Conservation (phyloP, 768 basidiomycete genomes). For the Psilocybe cubensis region DNA sequence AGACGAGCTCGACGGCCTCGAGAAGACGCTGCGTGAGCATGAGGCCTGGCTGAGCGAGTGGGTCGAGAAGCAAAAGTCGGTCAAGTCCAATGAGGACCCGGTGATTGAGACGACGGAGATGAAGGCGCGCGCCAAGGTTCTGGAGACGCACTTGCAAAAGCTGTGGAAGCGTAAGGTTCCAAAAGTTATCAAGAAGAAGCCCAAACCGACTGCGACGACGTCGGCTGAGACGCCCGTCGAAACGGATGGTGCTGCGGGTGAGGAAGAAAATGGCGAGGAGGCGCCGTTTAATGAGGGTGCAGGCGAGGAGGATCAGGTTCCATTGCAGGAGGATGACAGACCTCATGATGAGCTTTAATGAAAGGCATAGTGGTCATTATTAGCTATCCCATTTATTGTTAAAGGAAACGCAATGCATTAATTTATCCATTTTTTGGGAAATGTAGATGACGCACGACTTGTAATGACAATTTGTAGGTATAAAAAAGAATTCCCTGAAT, state of each 20-base stretch:
- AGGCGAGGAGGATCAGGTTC: constrained; percentile 17
- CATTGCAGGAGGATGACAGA: constrained; percentile 12
- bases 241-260: constrained; percentile 11
- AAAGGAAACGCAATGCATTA: constrained; percentile 11
- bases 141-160: constrained; percentile 76
- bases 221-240: constrained; percentile 20
- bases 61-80: constrained; percentile 81
- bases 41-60: constrained; percentile 83
- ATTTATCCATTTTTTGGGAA: not conserved
- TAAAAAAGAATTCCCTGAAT: not conserved
- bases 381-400: constrained; percentile 12
- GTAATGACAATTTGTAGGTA: not conserved
- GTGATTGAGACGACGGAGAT: constrained; percentile 87
- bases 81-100: constrained; percentile 79
- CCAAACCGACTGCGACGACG: constrained; percentile 37
- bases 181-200: constrained; percentile 55
- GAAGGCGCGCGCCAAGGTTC: constrained; percentile 76
- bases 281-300: constrained; percentile 4
- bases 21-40: constrained; percentile 76
- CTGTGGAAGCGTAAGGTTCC: constrained; percentile 71
- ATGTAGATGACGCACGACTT: not conserved
- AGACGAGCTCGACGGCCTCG: constrained; percentile 83
- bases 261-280: constrained; percentile 5
- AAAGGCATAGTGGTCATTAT: not conserved
- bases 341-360: constrained; percentile 29